Evolutionary conservation across 2,329 filamentous ascomycete genomes (phyloP).

Genomic region (Emericellopsis cladophorae): DNA sequence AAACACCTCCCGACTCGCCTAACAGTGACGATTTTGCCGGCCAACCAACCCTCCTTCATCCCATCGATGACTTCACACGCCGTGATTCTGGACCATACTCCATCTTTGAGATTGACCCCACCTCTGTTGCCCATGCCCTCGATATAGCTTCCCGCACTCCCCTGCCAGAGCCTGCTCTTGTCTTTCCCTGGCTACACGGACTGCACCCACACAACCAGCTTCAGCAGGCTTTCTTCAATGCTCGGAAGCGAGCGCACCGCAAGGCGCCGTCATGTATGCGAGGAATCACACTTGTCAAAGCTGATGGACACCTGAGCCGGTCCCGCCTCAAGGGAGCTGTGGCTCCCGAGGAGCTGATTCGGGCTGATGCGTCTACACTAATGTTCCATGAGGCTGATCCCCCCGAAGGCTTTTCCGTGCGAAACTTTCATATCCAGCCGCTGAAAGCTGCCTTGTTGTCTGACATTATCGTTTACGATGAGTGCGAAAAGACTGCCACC

Average conservation of each 20-base stretch:
- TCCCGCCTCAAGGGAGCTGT: conserved; percentile 81
- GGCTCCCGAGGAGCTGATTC: conserved; percentile 66
- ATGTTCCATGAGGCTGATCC: conserved; percentile 74
- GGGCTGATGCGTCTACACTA: conserved; percentile 25
- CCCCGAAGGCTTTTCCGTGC: conserved; percentile 80
- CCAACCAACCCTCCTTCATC: conserved; percentile 60
- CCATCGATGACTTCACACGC: conserved; percentile 50
- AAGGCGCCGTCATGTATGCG: conserved; percentile 63
- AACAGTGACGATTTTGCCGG: conserved; percentile 39
- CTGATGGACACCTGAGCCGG: conserved; percentile 62
- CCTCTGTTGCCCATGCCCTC: conserved; percentile 57
- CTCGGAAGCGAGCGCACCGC: conserved; percentile 57
- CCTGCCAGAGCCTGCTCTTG: conserved; percentile 68
- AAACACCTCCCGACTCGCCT: conserved; percentile 55
- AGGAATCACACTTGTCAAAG: conserved; percentile 76
- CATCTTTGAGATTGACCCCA: conserved; percentile 62
- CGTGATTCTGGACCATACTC: conserved; percentile 38
- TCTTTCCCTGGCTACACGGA: conserved; percentile 96
- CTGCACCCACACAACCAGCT: conserved; percentile 80
- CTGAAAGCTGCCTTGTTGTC: conserved; percentile 80
- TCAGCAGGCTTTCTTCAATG: conserved; percentile 80
- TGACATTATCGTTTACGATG: conserved; percentile 86
- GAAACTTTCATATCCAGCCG: conserved; percentile 94
- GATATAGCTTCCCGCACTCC: conserved; percentile 68
- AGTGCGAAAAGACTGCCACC: conserved; percentile 47